Evolutionary conservation across 2,329 filamentous ascomycete species (phyloP).

Genomic region (Claviceps purpurea): DNA sequence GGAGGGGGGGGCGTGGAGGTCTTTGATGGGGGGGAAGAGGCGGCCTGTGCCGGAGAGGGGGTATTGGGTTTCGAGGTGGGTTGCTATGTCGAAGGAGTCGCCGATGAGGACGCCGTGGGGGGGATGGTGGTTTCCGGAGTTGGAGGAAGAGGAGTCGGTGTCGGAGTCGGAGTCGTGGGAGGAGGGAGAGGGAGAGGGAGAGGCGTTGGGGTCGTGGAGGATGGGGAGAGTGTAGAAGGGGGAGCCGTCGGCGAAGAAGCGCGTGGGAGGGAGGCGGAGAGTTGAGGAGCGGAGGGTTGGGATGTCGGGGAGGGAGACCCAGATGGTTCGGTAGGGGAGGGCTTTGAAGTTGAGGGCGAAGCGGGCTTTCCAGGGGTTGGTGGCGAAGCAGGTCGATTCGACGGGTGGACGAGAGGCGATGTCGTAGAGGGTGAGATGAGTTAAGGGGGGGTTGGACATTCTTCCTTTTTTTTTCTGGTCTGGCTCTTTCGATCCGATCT

Average conservation of each 20-base stretch:
- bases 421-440: slow-evolving; percentile 23
- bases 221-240: slow-evolving; percentile 50
- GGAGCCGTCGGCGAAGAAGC: slow-evolving; percentile 40
- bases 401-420: slow-evolving; percentile 23
- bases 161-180: neutral
- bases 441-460: neutral
- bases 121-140: too few species aligned
- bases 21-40: too few species aligned
- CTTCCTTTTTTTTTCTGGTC: neutral
- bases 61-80: too few species aligned
- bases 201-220: slow-evolving; percentile 27
- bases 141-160: neutral
- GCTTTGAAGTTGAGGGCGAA: slow-evolving; percentile 29
- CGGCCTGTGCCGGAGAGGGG: too few species aligned
- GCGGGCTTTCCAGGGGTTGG: slow-evolving; percentile 22
- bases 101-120: too few species aligned
- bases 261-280: slow-evolving; percentile 33
- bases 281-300: slow-evolving; percentile 26
- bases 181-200: neutral
- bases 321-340: slow-evolving; percentile 23
- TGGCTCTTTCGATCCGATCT: neutral
- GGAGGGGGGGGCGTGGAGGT: too few species aligned
- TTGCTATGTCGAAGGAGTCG: too few species aligned
- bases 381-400: slow-evolving; percentile 10
- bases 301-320: slow-evolving; percentile 41